These are phyloP conservation scores for Tanacetum coccineum DNA, from an alignment of 129 eudicot genomes.

Conservation along the genomic window DNA sequence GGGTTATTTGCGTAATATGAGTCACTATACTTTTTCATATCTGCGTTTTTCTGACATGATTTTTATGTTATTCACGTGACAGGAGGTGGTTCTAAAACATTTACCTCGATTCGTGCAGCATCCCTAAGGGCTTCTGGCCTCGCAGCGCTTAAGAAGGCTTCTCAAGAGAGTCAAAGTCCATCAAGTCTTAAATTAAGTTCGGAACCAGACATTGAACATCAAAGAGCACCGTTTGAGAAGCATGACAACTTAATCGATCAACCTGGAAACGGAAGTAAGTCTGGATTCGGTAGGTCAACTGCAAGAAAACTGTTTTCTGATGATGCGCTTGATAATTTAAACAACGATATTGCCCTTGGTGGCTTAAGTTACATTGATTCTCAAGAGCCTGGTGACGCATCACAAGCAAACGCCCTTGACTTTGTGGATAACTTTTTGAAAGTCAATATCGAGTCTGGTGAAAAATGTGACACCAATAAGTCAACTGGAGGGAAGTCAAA, in stretches of 20 bases:
- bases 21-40: not conserved
- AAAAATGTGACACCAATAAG: constrained; percentile 21
- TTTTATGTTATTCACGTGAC: constrained; percentile 10
- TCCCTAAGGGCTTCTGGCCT: constrained; percentile 69
- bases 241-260: constrained; percentile 25
- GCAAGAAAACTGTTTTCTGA: constrained; percentile 70
- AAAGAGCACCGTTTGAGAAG: constrained; percentile 25
- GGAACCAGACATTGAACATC: constrained; percentile 25
- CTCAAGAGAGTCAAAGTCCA: constrained; percentile 30
- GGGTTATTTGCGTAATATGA: not conserved
- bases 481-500: constrained; percentile 43
- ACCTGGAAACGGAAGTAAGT: constrained; percentile 21
- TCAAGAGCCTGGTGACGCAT: constrained; percentile 92
- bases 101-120: constrained; percentile 63
- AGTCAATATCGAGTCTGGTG: constrained; percentile 44
- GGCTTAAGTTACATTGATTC: constrained; percentile 79
- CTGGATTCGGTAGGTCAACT: constrained; percentile 43
- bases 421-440: constrained; percentile 75
- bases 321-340: constrained; percentile 31
- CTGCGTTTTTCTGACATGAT: constrained; percentile 18
- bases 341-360: constrained; percentile 18
- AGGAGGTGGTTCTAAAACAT: constrained; percentile 31
- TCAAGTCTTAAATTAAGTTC: constrained; percentile 20
- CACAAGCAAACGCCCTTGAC: constrained; percentile 86
- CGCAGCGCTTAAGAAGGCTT: constrained; percentile 53